A percentile compares a stretch with the other conserved stretches of the same genome.
phyloP scores from a whole-genome alignment of 2,329 filamentous ascomycete genomes.

The Fusarium denticulatum region DNA sequence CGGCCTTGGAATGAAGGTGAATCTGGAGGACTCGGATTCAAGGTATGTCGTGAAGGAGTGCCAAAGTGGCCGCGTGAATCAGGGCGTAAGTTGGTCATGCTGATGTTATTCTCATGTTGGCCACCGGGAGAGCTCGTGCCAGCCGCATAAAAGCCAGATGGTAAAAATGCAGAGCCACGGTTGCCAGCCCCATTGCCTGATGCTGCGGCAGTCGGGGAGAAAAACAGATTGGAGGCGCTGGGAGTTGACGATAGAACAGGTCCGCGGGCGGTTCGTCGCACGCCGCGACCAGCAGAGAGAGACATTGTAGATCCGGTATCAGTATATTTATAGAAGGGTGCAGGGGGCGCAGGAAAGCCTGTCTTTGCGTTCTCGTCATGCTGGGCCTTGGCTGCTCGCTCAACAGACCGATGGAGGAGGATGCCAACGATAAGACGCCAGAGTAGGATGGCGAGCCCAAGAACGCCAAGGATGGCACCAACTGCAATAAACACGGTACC shows the following conservation, averaged over 20 bases:
- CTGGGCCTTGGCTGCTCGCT: slow-evolving; percentile 81
- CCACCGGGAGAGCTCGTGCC: slow-evolving; percentile 63
- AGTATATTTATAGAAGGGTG: slow-evolving; percentile 72
- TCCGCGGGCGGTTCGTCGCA: slow-evolving; percentile 62
- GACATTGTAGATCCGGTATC: slow-evolving; percentile 67
- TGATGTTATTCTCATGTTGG: slow-evolving; percentile 64
- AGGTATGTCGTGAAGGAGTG: slow-evolving; percentile 53
- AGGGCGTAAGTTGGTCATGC: slow-evolving; percentile 68
- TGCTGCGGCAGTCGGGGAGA: slow-evolving; percentile 86
- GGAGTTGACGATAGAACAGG: slow-evolving; percentile 65
- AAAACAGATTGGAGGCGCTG: slow-evolving; percentile 83
- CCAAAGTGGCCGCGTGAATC: slow-evolving; percentile 63
- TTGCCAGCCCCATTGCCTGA: slow-evolving; percentile 70
- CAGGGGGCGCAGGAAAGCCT: slow-evolving; percentile 66
- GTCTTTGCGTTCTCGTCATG: slow-evolving; percentile 76
- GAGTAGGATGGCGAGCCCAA: slow-evolving; percentile 81
- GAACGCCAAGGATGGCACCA: slow-evolving; percentile 84
- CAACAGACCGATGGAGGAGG: slow-evolving; percentile 90
- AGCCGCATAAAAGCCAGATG: slow-evolving; percentile 89
- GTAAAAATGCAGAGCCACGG: slow-evolving; percentile 83
- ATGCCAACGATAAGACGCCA: slow-evolving; percentile 92
- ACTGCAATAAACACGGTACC: slow-evolving; percentile 97
- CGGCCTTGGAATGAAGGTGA: slow-evolving; percentile 67
- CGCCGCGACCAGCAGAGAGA: slow-evolving; percentile 59
- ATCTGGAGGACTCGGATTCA: slow-evolving; percentile 68